Evolutionary conservation across 176 grass and related monocot genomes (phyloP).

Genomic region (Oryza glumipatula): DNA sequence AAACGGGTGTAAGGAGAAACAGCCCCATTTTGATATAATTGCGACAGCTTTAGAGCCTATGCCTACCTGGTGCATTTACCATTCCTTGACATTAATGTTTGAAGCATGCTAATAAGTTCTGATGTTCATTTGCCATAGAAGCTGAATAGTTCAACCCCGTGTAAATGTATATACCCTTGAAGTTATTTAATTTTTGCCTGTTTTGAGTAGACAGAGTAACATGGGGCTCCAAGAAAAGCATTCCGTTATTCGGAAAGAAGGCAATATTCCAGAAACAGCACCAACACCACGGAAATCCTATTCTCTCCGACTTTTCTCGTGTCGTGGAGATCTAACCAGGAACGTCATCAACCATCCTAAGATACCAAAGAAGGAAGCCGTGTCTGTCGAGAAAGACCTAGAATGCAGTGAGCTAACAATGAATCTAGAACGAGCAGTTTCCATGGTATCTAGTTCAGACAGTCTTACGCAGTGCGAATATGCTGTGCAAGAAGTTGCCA

Average conservation of each 20-base stretch:
- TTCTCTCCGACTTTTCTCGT: slow-evolving; percentile 81
- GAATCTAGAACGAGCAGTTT: slow-evolving; percentile 76
- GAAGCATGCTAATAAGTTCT: slow-evolving; percentile 24
- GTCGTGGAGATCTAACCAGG: slow-evolving; percentile 70
- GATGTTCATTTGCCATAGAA: neutral
- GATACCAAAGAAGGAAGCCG: slow-evolving; percentile 60
- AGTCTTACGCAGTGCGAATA: slow-evolving; percentile 69
- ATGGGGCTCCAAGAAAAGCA: slow-evolving; percentile 65
- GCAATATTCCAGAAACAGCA: slow-evolving; percentile 33
- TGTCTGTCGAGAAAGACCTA: slow-evolving; percentile 53
- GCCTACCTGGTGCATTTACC: neutral
- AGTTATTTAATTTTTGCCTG: slow-evolving; percentile 53
- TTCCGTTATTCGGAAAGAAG: slow-evolving; percentile 40
- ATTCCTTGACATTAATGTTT: neutral
- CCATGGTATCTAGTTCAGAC: slow-evolving; percentile 70
- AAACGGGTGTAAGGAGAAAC: neutral
- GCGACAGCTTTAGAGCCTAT: neutral
- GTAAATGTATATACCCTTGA: slow-evolving; percentile 22
- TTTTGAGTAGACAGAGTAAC: slow-evolving; percentile 99
- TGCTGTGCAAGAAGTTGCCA: slow-evolving; percentile 76
- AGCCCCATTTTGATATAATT: neutral
- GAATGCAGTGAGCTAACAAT: slow-evolving; percentile 39
- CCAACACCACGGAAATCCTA: slow-evolving; percentile 62
- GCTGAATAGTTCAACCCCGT: neutral
- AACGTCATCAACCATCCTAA: slow-evolving; percentile 69